Base-by-base conservation (phyloP, 2,329 filamentous ascomycete species). In the Paecilomyces variotii region DNA sequence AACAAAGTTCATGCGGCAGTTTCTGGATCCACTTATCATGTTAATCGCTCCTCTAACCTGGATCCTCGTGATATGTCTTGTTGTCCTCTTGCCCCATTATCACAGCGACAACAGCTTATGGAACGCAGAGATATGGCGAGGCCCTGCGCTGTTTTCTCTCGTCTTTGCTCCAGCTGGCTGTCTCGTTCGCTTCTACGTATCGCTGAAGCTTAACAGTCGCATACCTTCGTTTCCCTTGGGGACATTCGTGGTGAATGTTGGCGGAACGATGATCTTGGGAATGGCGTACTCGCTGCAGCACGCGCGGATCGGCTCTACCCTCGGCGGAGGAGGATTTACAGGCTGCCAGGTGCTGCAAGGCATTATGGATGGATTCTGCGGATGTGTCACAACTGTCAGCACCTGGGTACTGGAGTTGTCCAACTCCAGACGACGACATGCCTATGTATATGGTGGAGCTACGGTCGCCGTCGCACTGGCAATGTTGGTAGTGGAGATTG, bases 151-250 rank as follows among this genome's bases (percentile, higher is more conserved):
- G 0, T 91, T 94, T 64, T 82, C 90, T 0, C 78, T 92, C 12
- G 84, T 90, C 1, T 92, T 96, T 64, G 87, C 90, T 0, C 91
- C 91, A 0, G 63, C 88, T 0, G 91, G 91, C 0, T 90, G 87
- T 59, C 74, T 95, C 0, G 69, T 80, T 0, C 83, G 91, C 1
- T 95, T 89, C 76, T 90, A 89, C 69, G 71, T 82, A 0, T 87
- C 87, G 0, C 70, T 87, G 7, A 74, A 79, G 39, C 80, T 95
- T 27, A 96, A 96, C 66, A 78, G 80, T 0, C 76, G 82, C 14
- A 65, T 83, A 0, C 70, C 83, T 0, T 77, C 82, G 0, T 96
- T 96, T 64, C 91, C 91, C 0, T 71, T 95, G 0, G 91, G 91
- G 9, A 96, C 91, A 0, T 95, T 96, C 66, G 75, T 77, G 0